A percentile compares a stretch with the other conserved stretches of the same genome.
These are phyloP conservation scores for Scutellaria minor DNA, from an alignment of 257 asterid species.

Conservation along the genomic window DNA sequence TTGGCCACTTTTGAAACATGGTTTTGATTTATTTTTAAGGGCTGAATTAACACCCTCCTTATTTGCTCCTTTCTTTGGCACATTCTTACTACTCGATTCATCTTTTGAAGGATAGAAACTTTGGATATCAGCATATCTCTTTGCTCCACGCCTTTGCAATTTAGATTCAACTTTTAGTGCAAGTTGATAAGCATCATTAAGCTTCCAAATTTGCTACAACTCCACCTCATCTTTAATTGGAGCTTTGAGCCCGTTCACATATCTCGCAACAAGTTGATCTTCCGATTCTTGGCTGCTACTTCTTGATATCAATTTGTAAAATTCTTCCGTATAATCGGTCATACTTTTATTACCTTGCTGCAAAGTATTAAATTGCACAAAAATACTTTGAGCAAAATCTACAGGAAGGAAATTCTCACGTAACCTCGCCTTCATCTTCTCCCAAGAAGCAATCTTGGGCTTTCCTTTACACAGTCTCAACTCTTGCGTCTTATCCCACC, in stretches of 20 bases:
- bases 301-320: slow-evolving; percentile 9
- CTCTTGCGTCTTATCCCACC: slow-evolving; percentile 17
- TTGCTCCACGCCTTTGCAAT: background rate
- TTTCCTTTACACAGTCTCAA: background rate
- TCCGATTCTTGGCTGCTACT: background rate
- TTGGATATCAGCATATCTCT: background rate
- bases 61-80: background rate
- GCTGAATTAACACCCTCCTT: background rate
- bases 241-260: slow-evolving; percentile 1
- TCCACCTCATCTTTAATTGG: slow-evolving; percentile 15
- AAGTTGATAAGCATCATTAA: slow-evolving; percentile 4
- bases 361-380: slow-evolving; percentile 16
- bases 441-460: background rate
- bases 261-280: slow-evolving; percentile 23
- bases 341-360: background rate
- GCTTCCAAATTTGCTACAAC: background rate
- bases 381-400: slow-evolving; percentile 9
- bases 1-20: slow-evolving; percentile 8
- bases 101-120: background rate
- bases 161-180: slow-evolving; percentile 14
- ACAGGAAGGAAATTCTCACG: slow-evolving; percentile 18
- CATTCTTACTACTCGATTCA: background rate
- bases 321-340: slow-evolving; percentile 4
- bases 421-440: background rate
- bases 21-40: background rate